These are phyloP conservation scores for Tribonema minus DNA, from an alignment of 108 stramenopile genomes.

Conservation along the genomic window DNA sequence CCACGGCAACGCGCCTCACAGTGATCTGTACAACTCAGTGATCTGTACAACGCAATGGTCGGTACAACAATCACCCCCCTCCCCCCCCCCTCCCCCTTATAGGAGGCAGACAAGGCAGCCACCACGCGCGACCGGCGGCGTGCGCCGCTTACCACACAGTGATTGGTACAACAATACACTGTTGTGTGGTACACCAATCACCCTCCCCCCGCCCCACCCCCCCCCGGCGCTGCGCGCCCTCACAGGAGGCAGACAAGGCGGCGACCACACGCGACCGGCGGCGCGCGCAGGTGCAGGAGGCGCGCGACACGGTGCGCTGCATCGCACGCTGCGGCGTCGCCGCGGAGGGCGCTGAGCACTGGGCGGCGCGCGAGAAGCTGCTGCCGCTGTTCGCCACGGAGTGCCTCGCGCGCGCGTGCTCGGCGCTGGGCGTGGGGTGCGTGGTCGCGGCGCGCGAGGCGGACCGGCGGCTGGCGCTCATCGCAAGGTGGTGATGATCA, in stretches of 20 bases:
- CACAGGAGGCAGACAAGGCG: not conserved
- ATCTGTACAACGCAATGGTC: too few species aligned
- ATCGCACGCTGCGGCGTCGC: not conserved
- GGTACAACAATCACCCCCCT: too few species aligned
- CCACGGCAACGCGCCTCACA: too few species aligned
- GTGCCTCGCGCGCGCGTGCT: not conserved
- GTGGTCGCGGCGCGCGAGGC: not conserved
- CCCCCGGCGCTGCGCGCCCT: too few species aligned
- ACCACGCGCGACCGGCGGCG: not conserved
- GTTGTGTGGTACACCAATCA: too few species aligned
- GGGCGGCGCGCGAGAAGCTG: not conserved
- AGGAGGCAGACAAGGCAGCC: not conserved
- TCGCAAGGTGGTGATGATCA: too few species aligned
- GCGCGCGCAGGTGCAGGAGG: not conserved
- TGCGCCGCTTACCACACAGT: too few species aligned
- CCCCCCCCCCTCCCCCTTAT: too few species aligned
- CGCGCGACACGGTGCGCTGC: not conserved
- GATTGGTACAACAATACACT: too few species aligned
- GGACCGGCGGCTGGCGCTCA: not conserved
- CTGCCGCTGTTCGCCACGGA: not conserved
- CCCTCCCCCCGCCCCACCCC: too few species aligned
- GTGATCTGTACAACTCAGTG: too few species aligned
- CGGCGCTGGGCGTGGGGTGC: not conserved
- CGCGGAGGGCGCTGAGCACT: not conserved
- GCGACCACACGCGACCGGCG: not conserved